Evolutionary conservation across 2,329 filamentous ascomycete genomes (phyloP), one percentile per base, ranked within the genome.

Genomic region (Aspergillus viridinutans): DNA sequence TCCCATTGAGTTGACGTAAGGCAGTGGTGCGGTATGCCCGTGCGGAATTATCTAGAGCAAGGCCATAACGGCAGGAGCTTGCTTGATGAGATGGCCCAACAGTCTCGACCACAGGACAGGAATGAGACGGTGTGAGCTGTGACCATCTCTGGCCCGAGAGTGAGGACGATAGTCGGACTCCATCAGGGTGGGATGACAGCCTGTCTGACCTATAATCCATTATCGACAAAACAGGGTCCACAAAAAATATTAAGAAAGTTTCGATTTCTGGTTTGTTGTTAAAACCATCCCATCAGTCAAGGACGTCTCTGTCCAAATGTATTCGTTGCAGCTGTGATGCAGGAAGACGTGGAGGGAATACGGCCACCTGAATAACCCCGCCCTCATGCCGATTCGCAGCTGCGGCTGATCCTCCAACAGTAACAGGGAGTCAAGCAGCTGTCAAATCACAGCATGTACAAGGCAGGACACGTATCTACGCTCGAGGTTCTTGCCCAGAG

Each of bases 141-240:
- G 69, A 58, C 69, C 72, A 70, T 62, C 62, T 62, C 58, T 69
- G 70, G 54, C 65, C 67, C 49, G 67, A 55, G 20, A 71, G 63
- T 29, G 71, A 69, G 29, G 71, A 62, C 12, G 66, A 68, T 52
- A 69, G 60, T 57, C 65, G 63, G 60, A 64, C 62, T 53, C 63
- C 58, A 58, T 69, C 65, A 56, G 62, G 61, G 58, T 68, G 66
- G 58, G 65, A 53, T 59, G 65, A 59, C 45, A 64, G 49, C 53
- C 62, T 64, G 59, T 72, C 66, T 53, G 71, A 65, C 42, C 64
- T 65, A 62, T 64, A 59, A 60, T 74, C 70, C 74, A 76, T 76
- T 54, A 59, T 55, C 56, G 26, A 47, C 12, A 6, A 47, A 47
- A 17, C 20, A 47, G 43, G 23, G 43, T 25, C 43, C 43, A 47